Base-by-base conservation (phyloP, 345 rosid genomes). In the Aquilaria sinensis region DNA sequence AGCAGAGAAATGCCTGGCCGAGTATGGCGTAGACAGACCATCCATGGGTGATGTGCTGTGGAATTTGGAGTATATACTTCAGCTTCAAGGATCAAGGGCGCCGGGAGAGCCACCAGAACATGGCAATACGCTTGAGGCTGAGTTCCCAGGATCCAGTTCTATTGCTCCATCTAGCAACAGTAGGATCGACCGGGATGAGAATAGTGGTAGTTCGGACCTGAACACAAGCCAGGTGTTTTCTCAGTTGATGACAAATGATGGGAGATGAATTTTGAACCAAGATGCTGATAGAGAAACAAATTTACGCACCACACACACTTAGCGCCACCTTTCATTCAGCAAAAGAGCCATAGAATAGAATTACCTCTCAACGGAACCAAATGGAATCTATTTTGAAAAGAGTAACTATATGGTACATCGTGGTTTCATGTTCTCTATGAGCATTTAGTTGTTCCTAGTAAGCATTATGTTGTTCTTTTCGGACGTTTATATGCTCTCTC, bases 1-100 rank as follows among this genome's bases (percentile, higher is more conserved):
- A 0, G 99, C 96, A 0, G 97, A 94, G 82, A 94, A 90, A 78
- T 94, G 97, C 63, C 83, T 92, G 68, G 97, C 96, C 0, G 99
- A 94, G 30, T 94, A 93, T 11, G 97, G 98, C 2, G 89, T 93
- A 4, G 97, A 93, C 71, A 86, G 98, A 72, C 98, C 98, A 0
- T 78, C 78, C 5, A 90, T 93, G 79, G 98, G 98, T 3, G 98
- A 90, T 74, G 97, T 93, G 48, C 51, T 93, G 47, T 93, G 98
- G 98, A 93, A 90, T 63, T 80, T 93, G 67, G 98, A 93, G 66
- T 70, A 78, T 58, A 81, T 76, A 12, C 87, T 88, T 60, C 96
- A 85, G 78, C 85, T 90, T 73, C 97, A 90, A 64, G 92, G 85
- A 73, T 82, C 96, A 23, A 78, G 79, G 45, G 65, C 76, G 3